phyloP scores from a whole-genome alignment of 306 rosid species.

The Acacia acuminata region DNA sequence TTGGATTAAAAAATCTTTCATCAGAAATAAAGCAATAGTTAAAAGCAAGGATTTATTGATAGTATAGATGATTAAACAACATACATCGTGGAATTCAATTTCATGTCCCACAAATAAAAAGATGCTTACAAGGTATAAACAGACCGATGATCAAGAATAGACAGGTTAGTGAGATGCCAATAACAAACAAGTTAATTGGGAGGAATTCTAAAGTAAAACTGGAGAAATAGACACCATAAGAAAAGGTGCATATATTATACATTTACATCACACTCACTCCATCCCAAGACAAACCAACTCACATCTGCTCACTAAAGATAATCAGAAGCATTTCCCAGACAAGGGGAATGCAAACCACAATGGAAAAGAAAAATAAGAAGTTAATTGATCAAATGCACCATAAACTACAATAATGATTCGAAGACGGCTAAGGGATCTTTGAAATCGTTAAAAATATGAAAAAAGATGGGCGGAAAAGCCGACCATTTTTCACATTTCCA shows the following conservation, averaged over 20 bases:
- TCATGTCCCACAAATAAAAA: not conserved
- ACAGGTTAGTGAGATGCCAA: not conserved
- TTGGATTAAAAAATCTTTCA: not conserved
- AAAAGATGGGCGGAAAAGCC: constrained; percentile 27
- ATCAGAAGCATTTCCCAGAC: not conserved
- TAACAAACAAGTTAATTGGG: not conserved
- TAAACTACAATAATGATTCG: constrained; percentile 24
- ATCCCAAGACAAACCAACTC: not conserved
- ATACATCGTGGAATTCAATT: not conserved
- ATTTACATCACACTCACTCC: not conserved
- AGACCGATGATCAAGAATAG: not conserved
- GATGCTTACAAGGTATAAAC: not conserved
- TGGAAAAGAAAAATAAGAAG: not conserved
- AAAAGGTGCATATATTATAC: not conserved
- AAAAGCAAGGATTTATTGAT: not conserved
- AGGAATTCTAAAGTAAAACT: not conserved
- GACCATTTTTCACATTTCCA: constrained; percentile 34
- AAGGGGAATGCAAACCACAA: not conserved
- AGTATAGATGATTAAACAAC: not conserved
- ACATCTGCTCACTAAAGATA: not conserved
- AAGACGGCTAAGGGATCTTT: constrained; percentile 9
- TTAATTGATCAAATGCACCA: constrained; percentile 10
- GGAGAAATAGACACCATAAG: not conserved
- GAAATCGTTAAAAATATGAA: constrained; percentile 2
- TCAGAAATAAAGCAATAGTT: not conserved